Percentiles rank a stretch among this genome's conserved stretches.
Conservation (phyloP, 192 early-diverging fungal genomes). For the Entophlyctis luteolus region DNA sequence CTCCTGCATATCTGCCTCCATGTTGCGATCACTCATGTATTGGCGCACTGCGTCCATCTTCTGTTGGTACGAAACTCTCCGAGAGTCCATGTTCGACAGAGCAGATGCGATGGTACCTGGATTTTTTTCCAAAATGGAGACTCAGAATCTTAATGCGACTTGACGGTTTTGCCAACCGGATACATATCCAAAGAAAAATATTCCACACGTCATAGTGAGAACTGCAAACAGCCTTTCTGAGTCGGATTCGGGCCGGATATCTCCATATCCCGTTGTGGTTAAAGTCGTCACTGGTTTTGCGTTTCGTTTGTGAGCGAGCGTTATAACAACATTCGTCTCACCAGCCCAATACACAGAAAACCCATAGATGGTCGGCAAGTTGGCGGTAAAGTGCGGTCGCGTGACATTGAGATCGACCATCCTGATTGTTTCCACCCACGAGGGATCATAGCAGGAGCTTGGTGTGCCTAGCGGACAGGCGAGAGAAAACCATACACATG, state of each 20-base stretch:
- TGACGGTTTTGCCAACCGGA: conserved; percentile 39
- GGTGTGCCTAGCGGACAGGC: conserved; percentile 29
- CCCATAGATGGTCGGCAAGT: not conserved
- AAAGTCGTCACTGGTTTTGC: conserved; percentile 40
- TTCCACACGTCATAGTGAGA: conserved; percentile 37
- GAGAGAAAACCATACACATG: conserved; percentile 42
- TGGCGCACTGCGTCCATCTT: conserved; percentile 49
- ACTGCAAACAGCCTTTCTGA: conserved; percentile 42
- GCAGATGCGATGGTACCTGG: conserved; percentile 47
- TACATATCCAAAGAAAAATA: conserved; percentile 49
- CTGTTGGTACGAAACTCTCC: conserved; percentile 47
- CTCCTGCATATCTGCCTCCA: conserved; percentile 50
- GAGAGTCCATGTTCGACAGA: conserved; percentile 54
- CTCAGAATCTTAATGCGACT: not conserved
- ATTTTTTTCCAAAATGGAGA: not conserved
- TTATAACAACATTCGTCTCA: conserved; percentile 11
- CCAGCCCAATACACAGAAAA: conserved; percentile 42
- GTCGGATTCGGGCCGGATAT: conserved; percentile 40
- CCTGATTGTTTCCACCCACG: conserved; percentile 7
- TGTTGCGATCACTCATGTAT: conserved; percentile 48
- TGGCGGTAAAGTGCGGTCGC: not conserved
- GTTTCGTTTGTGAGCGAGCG: not conserved
- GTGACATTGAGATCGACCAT: not conserved
- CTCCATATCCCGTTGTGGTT: conserved; percentile 48
- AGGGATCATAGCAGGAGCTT: not conserved